Percentiles rank a stretch among this genome's conserved stretches.
Conservation (phyloP, 2,329 filamentous ascomycete genomes). For the Scorias spongiosa region DNA sequence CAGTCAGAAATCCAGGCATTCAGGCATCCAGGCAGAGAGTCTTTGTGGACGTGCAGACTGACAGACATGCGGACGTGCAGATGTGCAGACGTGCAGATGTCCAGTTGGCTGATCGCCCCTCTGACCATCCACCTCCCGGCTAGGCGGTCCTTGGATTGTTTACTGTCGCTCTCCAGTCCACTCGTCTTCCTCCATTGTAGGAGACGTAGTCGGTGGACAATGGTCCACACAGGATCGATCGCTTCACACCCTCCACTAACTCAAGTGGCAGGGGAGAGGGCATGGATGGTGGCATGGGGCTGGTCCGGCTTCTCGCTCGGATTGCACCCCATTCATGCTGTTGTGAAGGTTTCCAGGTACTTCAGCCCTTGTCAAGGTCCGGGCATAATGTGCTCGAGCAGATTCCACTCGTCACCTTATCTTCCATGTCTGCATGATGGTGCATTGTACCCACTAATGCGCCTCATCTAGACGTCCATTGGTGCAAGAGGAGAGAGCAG, state of each 20-base stretch:
- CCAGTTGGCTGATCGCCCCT: too few species aligned
- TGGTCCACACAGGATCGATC: too few species aligned
- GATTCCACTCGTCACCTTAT: conserved; percentile 35
- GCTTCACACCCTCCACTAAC: too few species aligned
- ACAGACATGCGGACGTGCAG: not conserved
- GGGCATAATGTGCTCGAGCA: conserved; percentile 14
- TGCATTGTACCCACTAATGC: conserved; percentile 8
- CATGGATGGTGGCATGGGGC: not conserved
- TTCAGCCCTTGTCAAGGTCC: not conserved
- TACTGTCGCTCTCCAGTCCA: too few species aligned
- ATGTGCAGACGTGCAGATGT: too few species aligned
- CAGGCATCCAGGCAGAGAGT: too few species aligned
- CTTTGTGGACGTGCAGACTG: not conserved
- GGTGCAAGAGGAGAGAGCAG: conserved; percentile 2
- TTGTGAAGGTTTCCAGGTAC: conserved; percentile 1
- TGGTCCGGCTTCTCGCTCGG: not conserved
- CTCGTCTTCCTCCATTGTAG: too few species aligned
- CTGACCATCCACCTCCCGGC: too few species aligned
- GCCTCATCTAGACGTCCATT: conserved; percentile 6
- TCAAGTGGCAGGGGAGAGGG: too few species aligned
- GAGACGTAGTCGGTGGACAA: too few species aligned
- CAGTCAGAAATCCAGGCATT: too few species aligned
- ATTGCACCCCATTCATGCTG: not conserved
- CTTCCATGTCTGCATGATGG: conserved; percentile 25
- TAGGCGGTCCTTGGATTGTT: too few species aligned